Conservation (phyloP, 768 basidiomycete species). For the Lentinula aciculospora region DNA sequence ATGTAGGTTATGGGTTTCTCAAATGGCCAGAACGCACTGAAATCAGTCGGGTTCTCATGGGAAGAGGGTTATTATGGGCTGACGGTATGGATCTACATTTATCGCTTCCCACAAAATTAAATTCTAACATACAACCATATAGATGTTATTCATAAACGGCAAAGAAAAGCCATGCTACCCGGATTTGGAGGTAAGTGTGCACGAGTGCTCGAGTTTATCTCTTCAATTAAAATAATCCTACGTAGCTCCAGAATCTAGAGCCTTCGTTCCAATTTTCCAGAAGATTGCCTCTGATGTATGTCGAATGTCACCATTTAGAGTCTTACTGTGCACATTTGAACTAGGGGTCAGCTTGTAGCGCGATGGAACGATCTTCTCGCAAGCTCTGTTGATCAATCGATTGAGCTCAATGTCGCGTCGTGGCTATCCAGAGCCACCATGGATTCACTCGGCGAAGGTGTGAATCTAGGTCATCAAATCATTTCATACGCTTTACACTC, state of each 20-base stretch:
- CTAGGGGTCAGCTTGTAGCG: too few relatives aligned
- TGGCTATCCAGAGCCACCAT: too few relatives aligned
- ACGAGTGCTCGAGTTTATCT: not conserved
- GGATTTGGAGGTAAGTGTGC: conserved; percentile 41
- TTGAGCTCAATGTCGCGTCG: too few relatives aligned
- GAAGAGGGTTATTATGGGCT: conserved; percentile 49
- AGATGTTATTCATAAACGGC: conserved; percentile 47
- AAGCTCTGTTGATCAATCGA: too few relatives aligned
- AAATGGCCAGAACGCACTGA: conserved; percentile 47
- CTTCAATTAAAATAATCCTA: not conserved
- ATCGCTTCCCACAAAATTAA: not conserved
- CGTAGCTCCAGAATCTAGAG: not conserved
- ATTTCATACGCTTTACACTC: too few relatives aligned
- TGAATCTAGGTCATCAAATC: too few relatives aligned
- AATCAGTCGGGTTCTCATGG: conserved; percentile 44
- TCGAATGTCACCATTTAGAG: too few relatives aligned
- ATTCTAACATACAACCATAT: not conserved
- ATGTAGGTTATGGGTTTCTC: conserved; percentile 44
- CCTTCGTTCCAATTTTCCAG: too few relatives aligned
- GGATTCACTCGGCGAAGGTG: too few relatives aligned
- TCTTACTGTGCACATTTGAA: too few relatives aligned
- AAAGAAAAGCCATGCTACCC: conserved; percentile 48
- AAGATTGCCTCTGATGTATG: too few relatives aligned
- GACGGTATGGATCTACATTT: conserved; percentile 30
- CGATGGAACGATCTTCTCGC: too few relatives aligned